Base-by-base conservation (phyloP, 805 yeast species). In the Candida michaelii region DNA sequence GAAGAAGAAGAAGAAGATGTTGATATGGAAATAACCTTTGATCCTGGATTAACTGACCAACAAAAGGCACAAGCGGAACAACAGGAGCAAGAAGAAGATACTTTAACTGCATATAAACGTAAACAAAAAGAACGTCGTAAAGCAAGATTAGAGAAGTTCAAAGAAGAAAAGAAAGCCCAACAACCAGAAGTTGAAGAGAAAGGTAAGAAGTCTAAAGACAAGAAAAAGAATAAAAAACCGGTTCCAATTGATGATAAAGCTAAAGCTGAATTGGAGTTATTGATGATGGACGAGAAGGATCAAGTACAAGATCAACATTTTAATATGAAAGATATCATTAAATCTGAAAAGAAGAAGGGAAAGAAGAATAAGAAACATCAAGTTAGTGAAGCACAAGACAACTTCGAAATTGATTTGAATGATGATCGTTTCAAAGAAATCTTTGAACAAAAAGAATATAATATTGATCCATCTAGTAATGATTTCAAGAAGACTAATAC, bases 1-100 rank as follows among this genome's bases (percentile, higher is more conserved):
- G 59, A 49, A 10, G 60, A 50, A 0, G 77, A 68, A 11, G 75
- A 67, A 13, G 83, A 79, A 21, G 84, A 81, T 36, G 83, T 86
- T 21, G 97, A 89, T 56, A 86, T 93, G 89, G 98, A 93, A 61
- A 87, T 93, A 53, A 89, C 97, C 0, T 93, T 93, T 63, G 89
- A 90, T 29, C 97, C 98, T 2, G 97, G 88, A 3, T 65, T 89
- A 40, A 76, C 41, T 13, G 52, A 75, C 34, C 79, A 44, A 23
- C 27, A 23, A 17, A 24, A 73, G 21, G 65, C 55, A 2, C 65
- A 65, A 38, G 63, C 56, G 29, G 71, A 56, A 18, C 56, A 54
- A 16, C 52, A 46, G 24, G 79, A 69, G 12, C 69, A 66, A 30
- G 85, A 84, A 39, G 88, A 86, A 56, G 71, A 83, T 8, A 83